Evolutionary conservation across 345 rosid genomes (phyloP), one percentile per base, ranked within the genome.

Genomic region (Fremontodendron californicum): DNA sequence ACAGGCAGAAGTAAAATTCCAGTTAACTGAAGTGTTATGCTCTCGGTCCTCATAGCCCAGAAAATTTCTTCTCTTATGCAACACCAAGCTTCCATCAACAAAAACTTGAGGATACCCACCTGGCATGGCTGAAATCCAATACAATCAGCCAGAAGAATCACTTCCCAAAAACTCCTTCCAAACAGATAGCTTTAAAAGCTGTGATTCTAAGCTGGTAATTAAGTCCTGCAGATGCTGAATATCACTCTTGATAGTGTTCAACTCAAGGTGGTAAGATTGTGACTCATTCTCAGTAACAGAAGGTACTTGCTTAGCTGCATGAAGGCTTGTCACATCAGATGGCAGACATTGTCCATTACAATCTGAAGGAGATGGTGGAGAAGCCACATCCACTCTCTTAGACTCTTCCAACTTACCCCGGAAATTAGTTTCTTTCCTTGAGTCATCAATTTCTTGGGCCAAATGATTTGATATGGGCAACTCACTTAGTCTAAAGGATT

Each of bases 131-230:
- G 94, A 90, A 84, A 88, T 86, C 97, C 96, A 96, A 80, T 96
- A 96, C 72, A 96, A 73, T 63, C 90, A 92, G 81, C 94, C 94
- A 74, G 83, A 65, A 75, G 94, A 87, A 88, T 96, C 99, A 69
- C 80, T 78, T n/a, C 99, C 99, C 88, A 93, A 79, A 86, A 90
- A 90, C 73, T 96, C 94, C 84, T 88, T 88, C 45, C 98, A 91
- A 52, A 90, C 64, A 64, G 96, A 86, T 78, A 85, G 84, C 80
- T 84, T 92, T 40, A 79, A 78, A 73, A 93, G 86, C 88, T 92
- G 93, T 31, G 82, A 84, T 69, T 90, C 93, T 65, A 84, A 77
- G 78, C 82, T 84, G 78, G 78, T 81, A 69, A 96, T 89, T 72
- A 87, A 86, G 73, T 85, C 86, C 85, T 96, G 90, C 79, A 91